Evolutionary conservation across 225 moss, liverwort and hornwort genomes (phyloP), one percentile per base, ranked within the genome.

Genomic region (Pseudisothecium myosuroides): DNA sequence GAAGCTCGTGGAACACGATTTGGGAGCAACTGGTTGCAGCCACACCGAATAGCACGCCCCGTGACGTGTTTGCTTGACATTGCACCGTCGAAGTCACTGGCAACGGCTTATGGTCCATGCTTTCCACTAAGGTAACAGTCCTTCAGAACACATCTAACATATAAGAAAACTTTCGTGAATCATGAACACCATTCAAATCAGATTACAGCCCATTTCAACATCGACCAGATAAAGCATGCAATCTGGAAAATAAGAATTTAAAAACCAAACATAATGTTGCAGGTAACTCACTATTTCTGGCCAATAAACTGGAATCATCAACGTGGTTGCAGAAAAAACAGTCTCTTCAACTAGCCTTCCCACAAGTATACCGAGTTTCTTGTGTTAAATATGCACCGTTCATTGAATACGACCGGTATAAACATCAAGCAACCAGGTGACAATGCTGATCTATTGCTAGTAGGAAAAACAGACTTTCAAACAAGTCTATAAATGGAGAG

Each of bases 11-110:
- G 92, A 88, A 62, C 85, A 88, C 92, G 28, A 84, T 92, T 89
- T 90, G 90, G 92, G 87, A 92, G 78, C 80, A 81, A 68, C 90
- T 92, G 73, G 68, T 92, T 61, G 90, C 88, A 58, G 85, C 82
- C 50, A 73, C 80, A 36, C 85, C 80, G 14, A 34, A 34, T 63
- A 65, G 31, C 64, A 86, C 71, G 52, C 80, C 85, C 49, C 78
- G 84, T 29, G 77, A 85, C 54, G n/a, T 80, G 34, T 60, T 68
- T 49, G 24, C 68, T 61, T 85, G 68, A 79, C 68, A 68, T 60
- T 41, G 56, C 73, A 62, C 63, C 72, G 66, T 36, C 56, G 14
- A 43, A 65, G 26, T 31, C 88, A 65, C 67, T 84, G 58, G 88
- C 84, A 66, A 77, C 28, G 84, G 66, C 58, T 32, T 18, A 74